A percentile compares a stretch with the other conserved stretches of the same genome.
Evolutionary conservation across 257 asterid genomes (phyloP).

Genomic region (Solanum medicagineum): DNA sequence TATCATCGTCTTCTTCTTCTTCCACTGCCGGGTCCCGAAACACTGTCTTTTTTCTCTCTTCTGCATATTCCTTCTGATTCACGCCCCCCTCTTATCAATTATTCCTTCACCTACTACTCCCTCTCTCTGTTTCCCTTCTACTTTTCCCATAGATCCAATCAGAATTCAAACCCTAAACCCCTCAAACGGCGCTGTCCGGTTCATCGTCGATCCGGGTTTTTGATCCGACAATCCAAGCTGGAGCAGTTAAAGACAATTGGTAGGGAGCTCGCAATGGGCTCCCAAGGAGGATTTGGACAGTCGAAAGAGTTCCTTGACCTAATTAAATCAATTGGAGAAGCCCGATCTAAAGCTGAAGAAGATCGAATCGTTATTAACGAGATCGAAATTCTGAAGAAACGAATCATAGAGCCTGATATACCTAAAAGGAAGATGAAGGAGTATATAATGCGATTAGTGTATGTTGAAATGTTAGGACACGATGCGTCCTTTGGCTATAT

Average conservation of each 20-base stretch:
- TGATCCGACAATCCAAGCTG: conserved; percentile 24
- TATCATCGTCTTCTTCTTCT: neutral
- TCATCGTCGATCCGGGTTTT: neutral
- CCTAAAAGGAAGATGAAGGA: conserved; percentile 88
- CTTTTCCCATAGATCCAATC: neutral
- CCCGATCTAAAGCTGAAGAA: conserved; percentile 97
- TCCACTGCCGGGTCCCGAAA: neutral
- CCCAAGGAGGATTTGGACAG: conserved; percentile 87
- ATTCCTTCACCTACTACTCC: neutral
- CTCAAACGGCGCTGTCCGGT: neutral
- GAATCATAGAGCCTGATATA: conserved; percentile 60
- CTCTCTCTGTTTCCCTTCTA: neutral
- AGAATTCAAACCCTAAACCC: conserved; percentile 3
- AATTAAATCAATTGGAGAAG: conserved; percentile 86
- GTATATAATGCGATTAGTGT: conserved; percentile 66
- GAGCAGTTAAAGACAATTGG: conserved; percentile 93
- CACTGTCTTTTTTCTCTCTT: neutral
- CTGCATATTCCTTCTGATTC: neutral
- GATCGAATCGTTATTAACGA: conserved; percentile 87
- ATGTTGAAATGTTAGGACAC: conserved; percentile 93
- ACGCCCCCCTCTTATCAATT: neutral
- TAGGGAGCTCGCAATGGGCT: conserved; percentile 96
- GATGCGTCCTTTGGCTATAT: conserved; percentile 95
- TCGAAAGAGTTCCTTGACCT: conserved; percentile 91
- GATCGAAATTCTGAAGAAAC: conserved; percentile 69